Evolutionary conservation across 2,329 filamentous ascomycete genomes (phyloP), one percentile per base, ranked within the genome.

Genomic region (Fusarium sp.): DNA sequence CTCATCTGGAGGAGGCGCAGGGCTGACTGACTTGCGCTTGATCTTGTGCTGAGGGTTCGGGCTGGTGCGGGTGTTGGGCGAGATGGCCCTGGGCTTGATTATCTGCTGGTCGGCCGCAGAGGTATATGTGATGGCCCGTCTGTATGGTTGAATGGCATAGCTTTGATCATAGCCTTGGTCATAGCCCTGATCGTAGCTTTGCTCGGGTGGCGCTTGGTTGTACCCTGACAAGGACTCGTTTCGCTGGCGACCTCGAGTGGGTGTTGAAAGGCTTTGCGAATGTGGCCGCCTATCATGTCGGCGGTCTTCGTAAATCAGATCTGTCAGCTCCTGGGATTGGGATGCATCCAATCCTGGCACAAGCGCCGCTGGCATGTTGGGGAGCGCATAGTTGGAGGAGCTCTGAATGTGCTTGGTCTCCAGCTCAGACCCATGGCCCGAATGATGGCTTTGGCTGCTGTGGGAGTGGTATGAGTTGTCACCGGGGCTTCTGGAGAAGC

Each of bases 11-110:
- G 81, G 88, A 71, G 93, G 93, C 2, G 89, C 89, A 3, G 93
- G 92, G 76, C 93, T 95, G 35, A 95, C 89, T 1, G 93, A 95
- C 81, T 95, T 95, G 62, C 93, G 90, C 69, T 85, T 87, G 71
- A 91, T 90, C 37, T 88, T 89, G 72, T 89, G 87, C 75, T 87
- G 81, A 74, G 85, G 79, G 74, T 82, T 82, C 73, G 87, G 81
- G 16, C 87, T 78, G 1, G 81, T 76, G 11, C 75, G 69, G 7
- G 75, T 77, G 35, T 81, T 87, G 73, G 86, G 84, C 6, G 85
- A 85, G 34, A 82, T 71, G 34, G 79, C 80, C 32, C 81, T 79
- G 66, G 77, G 75, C 45, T 70, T 75, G 3, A 71, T 61, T 34
- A 70, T 30, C 43, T 79, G 78, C 23, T 76, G 72, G 34, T 82